Evolutionary conservation across 2,329 filamentous ascomycete species (phyloP).

Genomic region (Arachnopeziza araneosa): DNA sequence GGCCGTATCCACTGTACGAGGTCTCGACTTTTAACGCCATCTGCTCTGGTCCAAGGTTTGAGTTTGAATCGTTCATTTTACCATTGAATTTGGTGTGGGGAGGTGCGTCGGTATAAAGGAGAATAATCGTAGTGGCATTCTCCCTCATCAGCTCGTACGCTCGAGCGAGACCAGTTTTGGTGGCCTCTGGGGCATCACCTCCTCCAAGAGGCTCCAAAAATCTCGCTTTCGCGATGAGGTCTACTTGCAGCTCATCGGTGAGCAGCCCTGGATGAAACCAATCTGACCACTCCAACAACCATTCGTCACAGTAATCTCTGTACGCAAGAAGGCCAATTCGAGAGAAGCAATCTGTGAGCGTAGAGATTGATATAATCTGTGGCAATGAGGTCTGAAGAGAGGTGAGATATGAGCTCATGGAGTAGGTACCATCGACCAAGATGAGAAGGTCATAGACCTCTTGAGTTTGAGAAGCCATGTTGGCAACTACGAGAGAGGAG

Average conservation of each 20-base stretch:
- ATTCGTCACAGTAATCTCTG: slow-evolving; percentile 11
- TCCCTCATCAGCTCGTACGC: slow-evolving; percentile 17
- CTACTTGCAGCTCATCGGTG: neutral
- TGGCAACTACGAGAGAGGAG: neutral
- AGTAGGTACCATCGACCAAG: slow-evolving; percentile 12
- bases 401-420: slow-evolving; percentile 10
- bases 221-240: slow-evolving; percentile 8
- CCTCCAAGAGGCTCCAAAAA: slow-evolving; percentile 5
- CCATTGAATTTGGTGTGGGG: slow-evolving; percentile 12
- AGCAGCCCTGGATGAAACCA: slow-evolving; percentile 6
- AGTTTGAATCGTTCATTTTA: slow-evolving; percentile 5
- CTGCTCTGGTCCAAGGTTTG: slow-evolving; percentile 10
- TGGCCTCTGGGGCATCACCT: slow-evolving; percentile 16
- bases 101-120: slow-evolving; percentile 17
- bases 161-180: slow-evolving; percentile 16
- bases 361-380: slow-evolving; percentile 13
- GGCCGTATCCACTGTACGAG: slow-evolving; percentile 13
- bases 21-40: slow-evolving; percentile 1
- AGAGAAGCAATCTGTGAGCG: slow-evolving; percentile 14
- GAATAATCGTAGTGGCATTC: slow-evolving; percentile 15
- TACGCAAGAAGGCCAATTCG: slow-evolving; percentile 13
- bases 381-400: slow-evolving; percentile 10
- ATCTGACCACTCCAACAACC: slow-evolving; percentile 13
- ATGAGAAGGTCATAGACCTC: slow-evolving; percentile 15
- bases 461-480: neutral